These are phyloP conservation scores for Knoxdaviesia proteae DNA, from an alignment of 2,329 filamentous ascomycete genomes.

Conservation along the genomic window DNA sequence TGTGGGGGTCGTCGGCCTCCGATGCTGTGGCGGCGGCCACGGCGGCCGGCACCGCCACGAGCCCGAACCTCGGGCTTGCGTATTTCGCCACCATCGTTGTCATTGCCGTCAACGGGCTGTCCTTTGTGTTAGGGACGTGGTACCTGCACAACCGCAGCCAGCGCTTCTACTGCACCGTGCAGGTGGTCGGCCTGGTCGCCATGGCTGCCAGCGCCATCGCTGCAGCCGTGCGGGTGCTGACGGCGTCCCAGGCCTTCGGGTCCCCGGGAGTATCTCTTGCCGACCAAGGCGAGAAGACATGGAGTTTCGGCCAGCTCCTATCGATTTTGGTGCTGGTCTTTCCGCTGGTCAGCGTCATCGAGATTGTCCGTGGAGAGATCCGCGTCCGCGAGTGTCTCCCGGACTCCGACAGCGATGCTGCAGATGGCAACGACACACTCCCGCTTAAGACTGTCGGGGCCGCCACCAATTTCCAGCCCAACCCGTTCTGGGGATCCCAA, in stretches of 20 bases:
- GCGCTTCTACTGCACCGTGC: conserved; percentile 31
- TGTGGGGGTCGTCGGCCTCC: conserved; percentile 18
- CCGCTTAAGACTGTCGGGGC: no score
- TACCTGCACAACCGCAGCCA: conserved; percentile 37
- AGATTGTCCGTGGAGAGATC: conserved; percentile 32
- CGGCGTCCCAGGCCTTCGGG: conserved; percentile 40
- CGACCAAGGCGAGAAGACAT: conserved; percentile 32
- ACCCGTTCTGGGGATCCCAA: conserved; percentile 20
- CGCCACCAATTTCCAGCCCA: conserved; percentile 18
- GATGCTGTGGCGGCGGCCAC: conserved; percentile 11
- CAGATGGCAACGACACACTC: not conserved
- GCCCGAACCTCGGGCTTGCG: conserved; percentile 22
- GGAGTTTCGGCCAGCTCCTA: conserved; percentile 43
- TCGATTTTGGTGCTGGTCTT: conserved; percentile 37
- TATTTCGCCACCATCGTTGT: conserved; percentile 39
- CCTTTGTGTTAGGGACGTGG: conserved; percentile 41
- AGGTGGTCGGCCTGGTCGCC: conserved; percentile 29
- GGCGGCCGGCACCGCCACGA: conserved; percentile 10
- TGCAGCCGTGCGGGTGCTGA: conserved; percentile 32
- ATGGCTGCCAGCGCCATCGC: conserved; percentile 36
- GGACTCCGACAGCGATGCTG: not conserved
- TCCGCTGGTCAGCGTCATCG: conserved; percentile 35
- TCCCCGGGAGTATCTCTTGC: conserved; percentile 24
- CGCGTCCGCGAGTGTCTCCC: conserved; percentile 9
- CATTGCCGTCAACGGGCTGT: conserved; percentile 33